Conservation (phyloP, 1,139 yeast genomes). For the Suhomyces wounanorum region DNA sequence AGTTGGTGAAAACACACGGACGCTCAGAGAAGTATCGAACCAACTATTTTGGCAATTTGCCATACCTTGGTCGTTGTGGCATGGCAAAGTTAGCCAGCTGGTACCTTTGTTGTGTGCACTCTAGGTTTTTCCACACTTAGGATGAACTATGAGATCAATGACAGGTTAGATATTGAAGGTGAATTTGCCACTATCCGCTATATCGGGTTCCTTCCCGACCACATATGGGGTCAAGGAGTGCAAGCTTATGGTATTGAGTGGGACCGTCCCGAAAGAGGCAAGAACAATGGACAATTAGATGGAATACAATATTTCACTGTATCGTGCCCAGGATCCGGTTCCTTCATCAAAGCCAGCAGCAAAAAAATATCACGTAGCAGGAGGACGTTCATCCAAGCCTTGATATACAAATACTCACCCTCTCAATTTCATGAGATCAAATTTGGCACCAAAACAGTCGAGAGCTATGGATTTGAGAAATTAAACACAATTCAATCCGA, state of each 20-base stretch:
- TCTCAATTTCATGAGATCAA: slow-evolving; percentile 28
- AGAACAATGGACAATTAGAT: slow-evolving; percentile 72
- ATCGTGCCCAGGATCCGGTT: slow-evolving; percentile 48
- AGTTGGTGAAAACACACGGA: no score
- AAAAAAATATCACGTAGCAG: slow-evolving; percentile 26
- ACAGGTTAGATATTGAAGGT: slow-evolving; percentile 8
- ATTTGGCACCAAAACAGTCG: slow-evolving; percentile 59
- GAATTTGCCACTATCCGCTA: slow-evolving; percentile 52
- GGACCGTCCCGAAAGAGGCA: slow-evolving; percentile 74
- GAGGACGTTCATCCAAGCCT: slow-evolving; percentile 48
- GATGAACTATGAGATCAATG: not conserved
- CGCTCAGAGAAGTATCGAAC: no score
- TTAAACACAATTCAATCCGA: slow-evolving; percentile 50
- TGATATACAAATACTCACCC: slow-evolving; percentile 48
- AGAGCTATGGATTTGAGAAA: slow-evolving; percentile 66
- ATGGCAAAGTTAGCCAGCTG: no score
- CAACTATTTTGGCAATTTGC: no score
- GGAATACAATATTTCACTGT: slow-evolving; percentile 61
- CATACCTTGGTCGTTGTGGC: no score
- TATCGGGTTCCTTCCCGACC: slow-evolving; percentile 50
- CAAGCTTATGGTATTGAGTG: slow-evolving; percentile 80
- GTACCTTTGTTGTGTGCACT: not conserved
- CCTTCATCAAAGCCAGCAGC: slow-evolving; percentile 59
- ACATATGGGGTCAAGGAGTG: slow-evolving; percentile 54
- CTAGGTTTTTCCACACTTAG: not conserved